phyloP scores from a whole-genome alignment of 495 filamentous ascomycete species.

The Penicillium maclennaniae region DNA sequence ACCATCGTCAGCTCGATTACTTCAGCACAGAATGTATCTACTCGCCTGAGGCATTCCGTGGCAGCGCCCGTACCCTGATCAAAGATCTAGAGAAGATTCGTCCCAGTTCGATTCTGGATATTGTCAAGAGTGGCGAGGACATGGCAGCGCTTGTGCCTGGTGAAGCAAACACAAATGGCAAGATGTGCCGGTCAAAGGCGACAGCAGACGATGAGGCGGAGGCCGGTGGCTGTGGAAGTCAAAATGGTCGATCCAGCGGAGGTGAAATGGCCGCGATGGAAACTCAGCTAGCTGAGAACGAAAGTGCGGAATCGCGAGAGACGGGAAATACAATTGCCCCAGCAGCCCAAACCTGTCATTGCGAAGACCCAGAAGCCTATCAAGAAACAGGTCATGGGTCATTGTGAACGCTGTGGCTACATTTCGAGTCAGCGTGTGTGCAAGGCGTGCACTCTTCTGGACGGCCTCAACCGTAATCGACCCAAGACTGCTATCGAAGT shows the following conservation, averaged over 20 bases:
- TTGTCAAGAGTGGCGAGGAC: constrained; percentile 92
- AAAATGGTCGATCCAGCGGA: constrained; percentile 64
- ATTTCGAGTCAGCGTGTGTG: constrained; percentile 93
- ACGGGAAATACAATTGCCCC: constrained; percentile 58
- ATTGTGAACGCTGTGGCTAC: constrained; percentile 86
- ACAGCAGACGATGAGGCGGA: constrained; percentile 55
- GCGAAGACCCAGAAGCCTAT: constrained; percentile 33
- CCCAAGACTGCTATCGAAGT: constrained; percentile 71
- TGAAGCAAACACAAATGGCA: constrained; percentile 36
- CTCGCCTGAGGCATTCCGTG: constrained; percentile 95
- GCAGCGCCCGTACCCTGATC: constrained; percentile 84
- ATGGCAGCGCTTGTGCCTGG: constrained; percentile 84
- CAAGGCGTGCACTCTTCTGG: constrained; percentile 87
- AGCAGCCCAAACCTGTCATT: constrained; percentile 16
- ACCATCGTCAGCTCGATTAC: constrained; percentile 94
- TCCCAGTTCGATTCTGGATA: constrained; percentile 89
- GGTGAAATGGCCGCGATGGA: constrained; percentile 96
- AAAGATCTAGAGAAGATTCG: constrained; percentile 92
- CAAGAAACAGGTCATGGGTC: constrained; percentile 70
- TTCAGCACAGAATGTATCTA: constrained; percentile 99
- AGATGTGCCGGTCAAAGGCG: constrained; percentile 17
- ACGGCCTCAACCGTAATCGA: constrained; percentile 86
- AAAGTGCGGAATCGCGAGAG: constrained; percentile 61
- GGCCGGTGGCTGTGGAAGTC: constrained; percentile 69
- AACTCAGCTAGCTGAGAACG: constrained; percentile 65